Evolutionary conservation across 805 yeast genomes (phyloP).

Genomic region (Saccharomycopsis olivae): DNA sequence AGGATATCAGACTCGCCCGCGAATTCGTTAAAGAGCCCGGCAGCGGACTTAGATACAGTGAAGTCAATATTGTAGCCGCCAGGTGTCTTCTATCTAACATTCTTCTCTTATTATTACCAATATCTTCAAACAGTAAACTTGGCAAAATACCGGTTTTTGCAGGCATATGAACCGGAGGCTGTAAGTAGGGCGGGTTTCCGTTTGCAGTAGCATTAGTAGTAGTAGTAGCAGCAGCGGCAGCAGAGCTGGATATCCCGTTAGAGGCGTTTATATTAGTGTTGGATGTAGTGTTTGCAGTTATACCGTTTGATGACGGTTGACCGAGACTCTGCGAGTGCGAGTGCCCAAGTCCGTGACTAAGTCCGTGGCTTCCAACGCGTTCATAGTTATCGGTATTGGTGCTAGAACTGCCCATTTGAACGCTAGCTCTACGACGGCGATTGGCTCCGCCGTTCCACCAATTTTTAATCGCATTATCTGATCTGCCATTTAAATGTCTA

Average conservation of each 20-base stretch:
- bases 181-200: background rate
- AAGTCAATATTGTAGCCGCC: slow-evolving; percentile 13
- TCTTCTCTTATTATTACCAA: slow-evolving; percentile 8
- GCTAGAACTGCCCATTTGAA: slow-evolving; percentile 17
- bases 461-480: slow-evolving; percentile 86
- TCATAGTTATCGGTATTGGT: background rate
- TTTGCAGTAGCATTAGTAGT: background rate
- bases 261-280: too few species aligned
- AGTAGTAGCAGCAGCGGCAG: background rate
- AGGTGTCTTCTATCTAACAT: slow-evolving; percentile 17
- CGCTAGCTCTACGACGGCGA: slow-evolving; percentile 51
- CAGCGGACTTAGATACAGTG: slow-evolving; percentile 4
- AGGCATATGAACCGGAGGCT: background rate
- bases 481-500: slow-evolving; percentile 73
- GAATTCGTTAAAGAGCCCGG: slow-evolving; percentile 9
- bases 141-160: background rate
- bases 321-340: background rate
- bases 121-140: background rate
- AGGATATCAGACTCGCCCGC: slow-evolving; percentile 13
- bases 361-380: background rate
- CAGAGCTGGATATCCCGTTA: too few species aligned
- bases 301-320: background rate
- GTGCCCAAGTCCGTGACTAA: background rate
- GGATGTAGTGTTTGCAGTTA: background rate
- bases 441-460: slow-evolving; percentile 98